Evolutionary conservation across 1,139 yeast species (phyloP), one percentile per base, ranked within the genome.

Genomic region (Blastobotrys arbuscula): DNA sequence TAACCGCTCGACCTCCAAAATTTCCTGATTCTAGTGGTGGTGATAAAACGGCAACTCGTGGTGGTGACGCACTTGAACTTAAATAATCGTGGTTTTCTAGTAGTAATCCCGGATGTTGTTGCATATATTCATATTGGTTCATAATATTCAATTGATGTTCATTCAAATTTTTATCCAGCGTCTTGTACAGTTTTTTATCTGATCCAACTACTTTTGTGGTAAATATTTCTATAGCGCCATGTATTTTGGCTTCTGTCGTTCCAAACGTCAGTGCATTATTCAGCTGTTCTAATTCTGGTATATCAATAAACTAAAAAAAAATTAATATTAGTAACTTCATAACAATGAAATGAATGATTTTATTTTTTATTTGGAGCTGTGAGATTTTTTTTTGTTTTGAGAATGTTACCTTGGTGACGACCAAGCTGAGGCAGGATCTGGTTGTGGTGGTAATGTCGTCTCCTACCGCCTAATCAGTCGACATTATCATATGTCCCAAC

Each of bases 261-360:
- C 87, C 92, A 65, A 90, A 90, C 59, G 84, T 84, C 51, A 92
- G 79, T 50, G 86, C 85, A 59, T 90, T 92, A 63, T 89, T 89
- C 39, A 92, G 86, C 58, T 84, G 75, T 65, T 89, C 96, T 26
- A 92, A 81, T 61, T 90, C 97, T 34, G 88, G 84, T 19, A 45
- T 95, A 65, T 92, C 97, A 53, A 92, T 82, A 68, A 87, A 92
- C 92, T 90, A 21, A n/a, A n/a, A n/a, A n/a, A n/a, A n/a, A n/a
- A n/a, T n/a, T n/a, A n/a, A n/a, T n/a, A n/a, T n/a, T n/a, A n/a
- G n/a, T n/a, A n/a, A n/a, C n/a, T n/a, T n/a, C n/a, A n/a, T n/a
- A n/a, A n/a, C n/a, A n/a, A n/a, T n/a, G n/a, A n/a, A n/a, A n/a
- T n/a, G n/a, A n/a, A n/a, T n/a, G n/a, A n/a, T n/a, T n/a, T n/a